Evolutionary conservation across 768 basidiomycete species (phyloP), one percentile per base, ranked within the genome.

Genomic region (Mycena rebaudengoi): DNA sequence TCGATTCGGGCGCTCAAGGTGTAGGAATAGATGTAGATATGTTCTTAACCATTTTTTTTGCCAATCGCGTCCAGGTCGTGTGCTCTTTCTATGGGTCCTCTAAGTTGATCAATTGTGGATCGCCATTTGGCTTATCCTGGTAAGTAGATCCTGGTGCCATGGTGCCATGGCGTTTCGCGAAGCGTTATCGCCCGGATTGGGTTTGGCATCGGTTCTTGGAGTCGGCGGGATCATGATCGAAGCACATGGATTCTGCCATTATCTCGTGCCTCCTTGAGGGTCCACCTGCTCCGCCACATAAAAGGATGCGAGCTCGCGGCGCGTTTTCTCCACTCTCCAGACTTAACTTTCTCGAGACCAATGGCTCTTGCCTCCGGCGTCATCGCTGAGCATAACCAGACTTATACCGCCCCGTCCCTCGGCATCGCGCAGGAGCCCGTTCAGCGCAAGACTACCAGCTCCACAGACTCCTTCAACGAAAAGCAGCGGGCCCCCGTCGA

Each of bases 1-100:
- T 84, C 85, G 18, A 88, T 96, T 69, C 91, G 91, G 76, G 88
- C 91, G 32, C 74, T 95, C 72, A 94, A 92, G 78, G 91, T 94
- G 65, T 94, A 85, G 80, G 39, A 16, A 33, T 29, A 46, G 14
- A 52, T 28, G 33, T 51, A 35, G 5, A n/a, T 52, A 39, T 12
- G 16, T 35, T 35, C 53, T 29, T 56, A 53, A n/a, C n/a, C n/a
- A n/a, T n/a, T n/a, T n/a, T n/a, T n/a, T 59, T 41, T 60, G 26
- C 57, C 35, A 51, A 60, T 56, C 43, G 35, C 39, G 44, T 2
- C 25, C 18, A 60, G 44, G n/a, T n/a, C n/a, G n/a, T n/a, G n/a
- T n/a, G n/a, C n/a, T n/a, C n/a, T n/a, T n/a, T n/a, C n/a, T n/a
- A n/a, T n/a, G n/a, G n/a, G n/a, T n/a, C n/a, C n/a, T n/a, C n/a